Evolutionary conservation across 768 basidiomycete species (phyloP).

Genomic region (Auricularia heimuer): DNA sequence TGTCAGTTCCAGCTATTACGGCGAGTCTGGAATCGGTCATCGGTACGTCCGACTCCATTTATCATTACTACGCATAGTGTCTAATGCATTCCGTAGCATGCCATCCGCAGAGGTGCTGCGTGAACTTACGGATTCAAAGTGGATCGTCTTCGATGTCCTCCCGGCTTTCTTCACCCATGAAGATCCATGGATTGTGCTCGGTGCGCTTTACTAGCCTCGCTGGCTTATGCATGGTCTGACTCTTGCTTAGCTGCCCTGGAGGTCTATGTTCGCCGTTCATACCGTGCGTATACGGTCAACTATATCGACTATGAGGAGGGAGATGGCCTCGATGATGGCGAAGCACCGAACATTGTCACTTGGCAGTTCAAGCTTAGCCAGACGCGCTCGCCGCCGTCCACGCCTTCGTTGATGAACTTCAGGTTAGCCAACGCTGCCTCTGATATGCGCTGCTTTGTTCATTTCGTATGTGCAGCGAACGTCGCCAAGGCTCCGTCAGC

Average conservation of each 20-base stretch:
- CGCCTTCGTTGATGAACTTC: conserved; percentile 46
- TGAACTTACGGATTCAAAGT: conserved; percentile 92
- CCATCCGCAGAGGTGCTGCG: conserved; percentile 81
- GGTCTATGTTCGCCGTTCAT: conserved; percentile 91
- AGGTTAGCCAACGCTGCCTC: conserved; percentile 26
- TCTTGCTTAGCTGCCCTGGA: conserved; percentile 70
- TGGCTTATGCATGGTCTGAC: neutral
- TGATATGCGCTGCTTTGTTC: too few relatives aligned
- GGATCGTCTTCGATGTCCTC: conserved; percentile 94
- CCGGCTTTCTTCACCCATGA: conserved; percentile 88
- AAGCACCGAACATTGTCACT: conserved; percentile 67
- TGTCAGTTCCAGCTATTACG: conserved; percentile 80
- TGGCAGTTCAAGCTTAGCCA: conserved; percentile 96
- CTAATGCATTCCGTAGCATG: conserved; percentile 32
- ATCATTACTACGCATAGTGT: neutral
- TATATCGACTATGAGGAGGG: conserved; percentile 95
- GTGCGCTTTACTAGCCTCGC: conserved; percentile 29
- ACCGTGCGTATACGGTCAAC: conserved; percentile 84
- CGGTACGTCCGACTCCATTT: conserved; percentile 32
- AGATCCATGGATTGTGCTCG: conserved; percentile 76
- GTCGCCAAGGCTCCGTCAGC: conserved; percentile 86
- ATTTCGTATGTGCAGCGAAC: conserved; percentile 33
- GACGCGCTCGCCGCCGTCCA: conserved; percentile 77
- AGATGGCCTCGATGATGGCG: conserved; percentile 73
- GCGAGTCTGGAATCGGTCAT: conserved; percentile 59